Evolutionary conservation across 1,284 basidiomycete genomes (phyloP).

Genomic region (Albatrellus sp.): DNA sequence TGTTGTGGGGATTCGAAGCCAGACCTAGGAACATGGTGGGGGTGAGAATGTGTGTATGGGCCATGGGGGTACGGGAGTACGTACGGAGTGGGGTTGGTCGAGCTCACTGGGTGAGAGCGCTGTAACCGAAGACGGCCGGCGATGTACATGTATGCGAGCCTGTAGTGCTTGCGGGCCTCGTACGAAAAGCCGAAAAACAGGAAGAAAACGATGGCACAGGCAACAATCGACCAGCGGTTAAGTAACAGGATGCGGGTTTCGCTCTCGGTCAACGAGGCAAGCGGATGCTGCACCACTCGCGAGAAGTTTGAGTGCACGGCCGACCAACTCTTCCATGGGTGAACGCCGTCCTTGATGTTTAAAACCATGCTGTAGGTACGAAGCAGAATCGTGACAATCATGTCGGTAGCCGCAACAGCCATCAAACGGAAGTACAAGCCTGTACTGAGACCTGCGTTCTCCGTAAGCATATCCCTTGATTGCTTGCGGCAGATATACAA

Average conservation of each 20-base stretch:
- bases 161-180: slow-evolving; percentile 50
- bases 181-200: slow-evolving; percentile 56
- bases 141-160: slow-evolving; percentile 28
- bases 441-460: slow-evolving; percentile 21
- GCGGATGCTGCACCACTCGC: slow-evolving; percentile 16
- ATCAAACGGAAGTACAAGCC: slow-evolving; percentile 55
- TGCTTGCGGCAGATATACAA: slow-evolving; percentile 24
- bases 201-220: slow-evolving; percentile 35
- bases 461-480: slow-evolving; percentile 27
- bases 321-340: slow-evolving; percentile 25
- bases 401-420: slow-evolving; percentile 36
- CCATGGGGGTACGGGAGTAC: neutral
- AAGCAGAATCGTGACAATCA: slow-evolving; percentile 36
- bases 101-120: slow-evolving; percentile 16
- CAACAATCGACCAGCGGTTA: slow-evolving; percentile 6
- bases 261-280: slow-evolving; percentile 6
- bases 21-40: slow-evolving; percentile 1
- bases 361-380: slow-evolving; percentile 25
- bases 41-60: neutral
- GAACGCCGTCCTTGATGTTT: slow-evolving; percentile 14
- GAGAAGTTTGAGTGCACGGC: slow-evolving; percentile 24
- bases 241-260: neutral
- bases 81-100: slow-evolving; percentile 5
- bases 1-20: slow-evolving; percentile 10
- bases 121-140: slow-evolving; percentile 34